phyloP scores from a whole-genome alignment of 78 protist species.

The Planoprotostelium fungivorum region DNA sequence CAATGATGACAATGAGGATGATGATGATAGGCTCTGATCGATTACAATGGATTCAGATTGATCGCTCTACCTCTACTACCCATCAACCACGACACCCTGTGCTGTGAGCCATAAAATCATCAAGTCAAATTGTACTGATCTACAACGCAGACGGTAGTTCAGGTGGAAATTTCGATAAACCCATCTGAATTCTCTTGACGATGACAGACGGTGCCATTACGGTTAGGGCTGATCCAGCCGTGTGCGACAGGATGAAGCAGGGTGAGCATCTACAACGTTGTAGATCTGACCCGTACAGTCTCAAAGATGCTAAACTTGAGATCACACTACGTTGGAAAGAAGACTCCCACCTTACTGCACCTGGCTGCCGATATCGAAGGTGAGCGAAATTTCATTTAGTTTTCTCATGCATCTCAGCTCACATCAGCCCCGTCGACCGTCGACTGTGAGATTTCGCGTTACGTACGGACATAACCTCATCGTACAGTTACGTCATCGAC shows the following conservation, averaged over 20 bases:
- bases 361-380: slow-evolving; percentile 65
- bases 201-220: slow-evolving; percentile 49
- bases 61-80: slow-evolving; percentile 61
- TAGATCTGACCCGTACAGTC: neutral
- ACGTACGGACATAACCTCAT: neutral
- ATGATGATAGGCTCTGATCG: slow-evolving; percentile 65
- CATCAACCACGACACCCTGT: slow-evolving; percentile 33
- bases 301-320: slow-evolving; percentile 23
- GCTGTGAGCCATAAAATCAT: slow-evolving; percentile 44
- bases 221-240: slow-evolving; percentile 11
- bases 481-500: slow-evolving; percentile 46
- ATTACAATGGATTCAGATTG: slow-evolving; percentile 59
- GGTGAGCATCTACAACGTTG: neutral
- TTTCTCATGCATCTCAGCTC: neutral
- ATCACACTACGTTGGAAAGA: slow-evolving; percentile 49
- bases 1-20: too few species aligned
- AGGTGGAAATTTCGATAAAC: neutral
- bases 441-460: neutral
- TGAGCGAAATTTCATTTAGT: slow-evolving; percentile 1
- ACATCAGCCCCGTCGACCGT: neutral
- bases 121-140: neutral
- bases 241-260: slow-evolving; percentile 45
- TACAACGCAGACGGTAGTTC: neutral
- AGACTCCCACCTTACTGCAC: slow-evolving; percentile 13
- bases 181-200: neutral